These are phyloP conservation scores for Nemania sp. DNA, from an alignment of 2,329 filamentous ascomycete genomes.

Conservation along the genomic window DNA sequence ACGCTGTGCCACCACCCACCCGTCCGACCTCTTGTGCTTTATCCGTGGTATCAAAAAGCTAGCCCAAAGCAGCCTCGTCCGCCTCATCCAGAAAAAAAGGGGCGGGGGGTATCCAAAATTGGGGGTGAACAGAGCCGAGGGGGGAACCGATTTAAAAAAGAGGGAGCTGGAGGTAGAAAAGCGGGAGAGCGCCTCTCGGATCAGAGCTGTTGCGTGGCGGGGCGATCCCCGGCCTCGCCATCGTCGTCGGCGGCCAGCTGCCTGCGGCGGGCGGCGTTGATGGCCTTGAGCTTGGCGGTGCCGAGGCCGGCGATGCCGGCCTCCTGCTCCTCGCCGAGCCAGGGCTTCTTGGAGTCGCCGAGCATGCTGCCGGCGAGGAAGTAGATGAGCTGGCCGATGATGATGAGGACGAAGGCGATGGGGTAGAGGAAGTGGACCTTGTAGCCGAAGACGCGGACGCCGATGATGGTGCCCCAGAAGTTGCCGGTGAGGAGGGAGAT, in stretches of 20 bases:
- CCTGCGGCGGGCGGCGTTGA: slow-evolving; percentile 58
- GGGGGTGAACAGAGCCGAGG: not conserved
- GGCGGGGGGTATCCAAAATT: slow-evolving; percentile 1
- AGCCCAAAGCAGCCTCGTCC: not conserved
- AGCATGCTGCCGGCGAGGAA: slow-evolving; percentile 82
- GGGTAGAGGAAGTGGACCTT: slow-evolving; percentile 89
- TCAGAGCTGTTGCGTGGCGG: slow-evolving; percentile 15
- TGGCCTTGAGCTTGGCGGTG: slow-evolving; percentile 79
- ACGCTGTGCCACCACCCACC: not conserved
- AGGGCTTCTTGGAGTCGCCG: slow-evolving; percentile 91
- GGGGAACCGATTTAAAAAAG: no score
- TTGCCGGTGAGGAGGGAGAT: slow-evolving; percentile 92
- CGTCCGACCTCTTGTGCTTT: not conserved
- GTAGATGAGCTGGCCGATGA: slow-evolving; percentile 83
- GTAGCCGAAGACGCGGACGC: slow-evolving; percentile 81
- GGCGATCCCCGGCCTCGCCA: not conserved
- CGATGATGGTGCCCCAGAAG: slow-evolving; percentile 96
- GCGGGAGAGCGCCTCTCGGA: not conserved
- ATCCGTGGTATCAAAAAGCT: not conserved
- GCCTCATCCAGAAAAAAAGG: not conserved
- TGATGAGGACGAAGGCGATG: slow-evolving; percentile 91
- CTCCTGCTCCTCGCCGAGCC: slow-evolving; percentile 88
- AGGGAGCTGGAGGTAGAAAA: not conserved
- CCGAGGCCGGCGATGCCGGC: slow-evolving; percentile 78
- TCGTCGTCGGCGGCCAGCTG: slow-evolving; percentile 31